A percentile compares a stretch with the other conserved stretches of the same genome.
Conservation (phyloP, 2,329 filamentous ascomycete species). For the Metarhizium brunneum region DNA sequence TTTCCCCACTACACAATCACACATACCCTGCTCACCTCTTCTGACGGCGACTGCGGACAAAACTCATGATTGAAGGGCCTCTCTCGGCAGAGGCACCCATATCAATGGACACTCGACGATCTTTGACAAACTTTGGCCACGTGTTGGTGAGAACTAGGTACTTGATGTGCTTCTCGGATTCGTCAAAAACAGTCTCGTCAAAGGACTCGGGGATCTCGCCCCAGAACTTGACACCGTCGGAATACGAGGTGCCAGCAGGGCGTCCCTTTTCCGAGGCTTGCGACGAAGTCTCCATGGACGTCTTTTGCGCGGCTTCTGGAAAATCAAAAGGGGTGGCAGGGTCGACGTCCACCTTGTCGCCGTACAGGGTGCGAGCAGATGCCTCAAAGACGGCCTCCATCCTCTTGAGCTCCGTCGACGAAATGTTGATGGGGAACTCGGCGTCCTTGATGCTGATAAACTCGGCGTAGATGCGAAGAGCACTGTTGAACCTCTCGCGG, state of each 20-base stretch:
- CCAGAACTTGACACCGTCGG: conserved; percentile 18
- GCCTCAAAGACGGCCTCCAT: conserved; percentile 48
- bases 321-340: conserved; percentile 29
- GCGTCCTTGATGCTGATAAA: conserved; percentile 51
- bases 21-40: background rate
- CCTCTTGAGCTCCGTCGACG: conserved; percentile 38
- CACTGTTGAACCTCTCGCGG: conserved; percentile 44
- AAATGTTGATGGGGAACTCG: conserved; percentile 57
- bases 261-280: background rate
- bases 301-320: background rate
- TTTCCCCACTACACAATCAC: background rate
- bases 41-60: conserved; percentile 1
- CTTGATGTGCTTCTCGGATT: conserved; percentile 50
- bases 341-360: conserved; percentile 25
- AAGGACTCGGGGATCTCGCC: conserved; percentile 40
- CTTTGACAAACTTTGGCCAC: conserved; percentile 49
- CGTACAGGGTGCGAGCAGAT: conserved; percentile 33
- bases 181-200: conserved; percentile 44
- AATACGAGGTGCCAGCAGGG: background rate
- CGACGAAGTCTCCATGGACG: background rate
- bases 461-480: conserved; percentile 50
- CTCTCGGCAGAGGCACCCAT: conserved; percentile 8
- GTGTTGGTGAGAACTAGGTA: conserved; percentile 61
- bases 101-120: conserved; percentile 18
- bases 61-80: conserved; percentile 3